Percentiles rank a stretch among this genome's conserved stretches.
These are phyloP conservation scores for Candida dajiaensis DNA, from an alignment of 805 yeast genomes.

Conservation along the genomic window DNA sequence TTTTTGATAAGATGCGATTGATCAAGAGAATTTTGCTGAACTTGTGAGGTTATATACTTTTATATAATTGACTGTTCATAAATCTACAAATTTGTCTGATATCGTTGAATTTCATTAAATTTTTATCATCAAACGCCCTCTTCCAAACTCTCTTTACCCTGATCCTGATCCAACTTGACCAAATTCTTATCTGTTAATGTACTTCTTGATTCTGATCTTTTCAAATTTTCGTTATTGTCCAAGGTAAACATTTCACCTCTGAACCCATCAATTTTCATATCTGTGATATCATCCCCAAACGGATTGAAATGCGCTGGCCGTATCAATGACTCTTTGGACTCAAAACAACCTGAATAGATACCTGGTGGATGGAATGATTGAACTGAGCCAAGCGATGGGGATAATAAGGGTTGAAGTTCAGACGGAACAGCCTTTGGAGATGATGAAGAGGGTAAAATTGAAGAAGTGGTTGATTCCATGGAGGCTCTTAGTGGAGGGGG, in stretches of 20 bases:
- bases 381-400: background rate
- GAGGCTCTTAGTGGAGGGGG: background rate
- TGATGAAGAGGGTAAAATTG: background rate
- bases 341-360: background rate
- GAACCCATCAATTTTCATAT: background rate
- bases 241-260: background rate
- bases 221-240: background rate
- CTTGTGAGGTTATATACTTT: too few species aligned
- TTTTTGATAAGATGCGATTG: too few species aligned
- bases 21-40: too few species aligned
- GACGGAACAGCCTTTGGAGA: background rate
- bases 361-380: background rate
- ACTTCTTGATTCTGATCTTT: background rate
- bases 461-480: background rate
- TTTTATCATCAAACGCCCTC: background rate
- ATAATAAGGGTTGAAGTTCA: background rate
- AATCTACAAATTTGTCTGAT: background rate
- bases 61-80: too few species aligned
- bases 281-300: background rate
- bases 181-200: background rate
- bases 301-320: background rate
- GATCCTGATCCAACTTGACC: background rate
- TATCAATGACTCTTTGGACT: background rate
- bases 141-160: background rate
- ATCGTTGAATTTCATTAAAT: background rate